These are phyloP conservation scores for Moesziomyces sp. DNA, from an alignment of 1,284 basidiomycete genomes.

Conservation along the genomic window DNA sequence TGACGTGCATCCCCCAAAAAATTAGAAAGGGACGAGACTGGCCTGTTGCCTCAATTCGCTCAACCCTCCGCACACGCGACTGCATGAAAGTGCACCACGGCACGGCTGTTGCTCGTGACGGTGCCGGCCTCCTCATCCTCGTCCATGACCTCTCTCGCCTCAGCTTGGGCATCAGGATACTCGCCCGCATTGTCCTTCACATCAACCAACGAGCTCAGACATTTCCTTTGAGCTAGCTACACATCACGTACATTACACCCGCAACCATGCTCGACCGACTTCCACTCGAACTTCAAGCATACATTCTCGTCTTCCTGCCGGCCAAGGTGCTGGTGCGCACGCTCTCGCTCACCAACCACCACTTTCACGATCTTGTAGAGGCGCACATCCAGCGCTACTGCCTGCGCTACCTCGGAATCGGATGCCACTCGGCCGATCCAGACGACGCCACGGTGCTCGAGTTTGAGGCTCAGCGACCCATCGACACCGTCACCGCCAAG, in stretches of 20 bases:
- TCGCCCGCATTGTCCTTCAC: too few species aligned
- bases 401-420: slow-evolving; percentile 29
- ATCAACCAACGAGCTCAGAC: too few species aligned
- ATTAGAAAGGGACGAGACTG: background rate
- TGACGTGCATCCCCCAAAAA: background rate
- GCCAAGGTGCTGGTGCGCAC: slow-evolving; percentile 35
- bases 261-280: slow-evolving; percentile 31
- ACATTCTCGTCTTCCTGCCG: slow-evolving; percentile 49
- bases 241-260: too few species aligned
- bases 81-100: background rate
- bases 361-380: slow-evolving; percentile 47
- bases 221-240: too few species aligned
- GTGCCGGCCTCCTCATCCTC: background rate
- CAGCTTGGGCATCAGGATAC: background rate
- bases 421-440: slow-evolving; percentile 9
- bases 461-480: slow-evolving; percentile 58
- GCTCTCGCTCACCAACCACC: slow-evolving; percentile 40
- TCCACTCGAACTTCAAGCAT: slow-evolving; percentile 47
- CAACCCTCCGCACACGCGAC: background rate
- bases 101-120: background rate
- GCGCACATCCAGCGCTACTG: slow-evolving; percentile 47
- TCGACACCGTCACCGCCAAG: slow-evolving; percentile 58
- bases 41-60: background rate
- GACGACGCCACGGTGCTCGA: slow-evolving; percentile 32
- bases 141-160: background rate